phyloP scores from a whole-genome alignment of 805 yeast species.

The Candida rishiriensis region DNA sequence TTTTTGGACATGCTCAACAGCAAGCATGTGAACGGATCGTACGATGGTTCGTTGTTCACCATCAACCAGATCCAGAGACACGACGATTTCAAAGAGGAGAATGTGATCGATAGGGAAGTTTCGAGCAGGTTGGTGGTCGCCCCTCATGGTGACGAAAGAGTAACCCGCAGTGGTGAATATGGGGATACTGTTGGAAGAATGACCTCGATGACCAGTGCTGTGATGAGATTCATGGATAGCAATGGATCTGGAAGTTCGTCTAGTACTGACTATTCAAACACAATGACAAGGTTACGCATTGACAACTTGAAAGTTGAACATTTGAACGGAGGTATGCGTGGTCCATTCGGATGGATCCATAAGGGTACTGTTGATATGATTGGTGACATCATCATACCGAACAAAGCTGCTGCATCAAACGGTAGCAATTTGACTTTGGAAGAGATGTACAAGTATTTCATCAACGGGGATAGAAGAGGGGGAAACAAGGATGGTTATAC shows the following conservation, averaged over 20 bases:
- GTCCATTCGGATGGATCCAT: slow-evolving; percentile 97
- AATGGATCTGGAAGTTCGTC: not conserved
- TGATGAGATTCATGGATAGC: no score
- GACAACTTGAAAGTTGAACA: slow-evolving; percentile 87
- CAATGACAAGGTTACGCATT: slow-evolving; percentile 70
- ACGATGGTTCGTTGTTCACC: slow-evolving; percentile 90
- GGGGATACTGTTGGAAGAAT: not conserved
- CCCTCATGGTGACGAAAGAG: slow-evolving; percentile 6
- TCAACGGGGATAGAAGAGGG: not conserved
- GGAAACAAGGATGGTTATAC: not conserved
- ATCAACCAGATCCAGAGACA: slow-evolving; percentile 72
- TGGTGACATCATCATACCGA: slow-evolving; percentile 84
- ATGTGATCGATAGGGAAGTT: slow-evolving; percentile 22
- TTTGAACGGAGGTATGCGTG: slow-evolving; percentile 81
- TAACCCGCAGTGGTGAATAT: not conserved
- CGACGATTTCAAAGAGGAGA: slow-evolving; percentile 39
- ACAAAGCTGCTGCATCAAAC: slow-evolving; percentile 36
- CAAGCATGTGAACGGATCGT: slow-evolving; percentile 80
- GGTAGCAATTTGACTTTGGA: slow-evolving; percentile 32
- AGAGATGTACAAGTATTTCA: slow-evolving; percentile 40
- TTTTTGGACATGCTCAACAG: slow-evolving; percentile 85
- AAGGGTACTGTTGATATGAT: slow-evolving; percentile 89
- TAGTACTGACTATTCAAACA: not conserved
- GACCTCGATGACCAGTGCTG: not conserved
- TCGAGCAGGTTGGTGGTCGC: slow-evolving; percentile 8